phyloP scores from a whole-genome alignment of 116 monocot species.

The Iris pallida region DNA sequence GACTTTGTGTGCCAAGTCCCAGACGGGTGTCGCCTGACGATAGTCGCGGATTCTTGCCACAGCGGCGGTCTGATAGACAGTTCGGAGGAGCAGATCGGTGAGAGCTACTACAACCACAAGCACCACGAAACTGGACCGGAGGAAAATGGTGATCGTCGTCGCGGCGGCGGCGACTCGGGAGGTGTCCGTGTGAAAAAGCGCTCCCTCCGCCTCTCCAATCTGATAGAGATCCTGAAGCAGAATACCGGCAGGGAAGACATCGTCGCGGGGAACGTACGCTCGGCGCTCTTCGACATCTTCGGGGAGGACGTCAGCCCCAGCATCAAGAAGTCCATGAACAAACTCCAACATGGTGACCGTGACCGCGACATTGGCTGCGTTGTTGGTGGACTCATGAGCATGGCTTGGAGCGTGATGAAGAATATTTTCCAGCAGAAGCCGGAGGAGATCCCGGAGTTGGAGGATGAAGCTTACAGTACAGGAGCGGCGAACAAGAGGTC shows the following conservation, averaged over 20 bases:
- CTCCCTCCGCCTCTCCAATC: slow-evolving; percentile 54
- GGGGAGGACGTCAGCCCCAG: slow-evolving; percentile 44
- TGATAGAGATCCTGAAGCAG: slow-evolving; percentile 70
- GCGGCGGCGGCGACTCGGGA: neutral
- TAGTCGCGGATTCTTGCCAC: slow-evolving; percentile 36
- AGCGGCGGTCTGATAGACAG: slow-evolving; percentile 40
- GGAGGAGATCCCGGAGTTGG: slow-evolving; percentile 17
- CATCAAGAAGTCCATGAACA: slow-evolving; percentile 45
- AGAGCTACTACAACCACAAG: slow-evolving; percentile 13
- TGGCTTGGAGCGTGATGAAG: slow-evolving; percentile 56
- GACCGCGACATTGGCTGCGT: neutral
- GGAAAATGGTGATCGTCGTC: neutral
- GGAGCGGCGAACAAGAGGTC: slow-evolving; percentile 43
- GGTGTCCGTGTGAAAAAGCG: slow-evolving; percentile 29
- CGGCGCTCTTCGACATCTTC: slow-evolving; percentile 27
- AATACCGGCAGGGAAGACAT: slow-evolving; percentile 53
- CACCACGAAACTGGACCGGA: neutral
- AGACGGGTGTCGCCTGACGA: slow-evolving; percentile 23
- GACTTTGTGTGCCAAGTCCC: slow-evolving; percentile 23
- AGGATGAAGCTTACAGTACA: slow-evolving; percentile 36
- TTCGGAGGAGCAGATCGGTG: slow-evolving; percentile 37
- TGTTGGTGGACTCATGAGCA: slow-evolving; percentile 18
- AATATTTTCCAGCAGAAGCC: slow-evolving; percentile 63
- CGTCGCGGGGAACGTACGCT: slow-evolving; percentile 15
- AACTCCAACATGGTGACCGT: slow-evolving; percentile 10